These are phyloP conservation scores for Neurospora sp. DNA, from an alignment of 495 filamentous ascomycete species.

Conservation along the genomic window DNA sequence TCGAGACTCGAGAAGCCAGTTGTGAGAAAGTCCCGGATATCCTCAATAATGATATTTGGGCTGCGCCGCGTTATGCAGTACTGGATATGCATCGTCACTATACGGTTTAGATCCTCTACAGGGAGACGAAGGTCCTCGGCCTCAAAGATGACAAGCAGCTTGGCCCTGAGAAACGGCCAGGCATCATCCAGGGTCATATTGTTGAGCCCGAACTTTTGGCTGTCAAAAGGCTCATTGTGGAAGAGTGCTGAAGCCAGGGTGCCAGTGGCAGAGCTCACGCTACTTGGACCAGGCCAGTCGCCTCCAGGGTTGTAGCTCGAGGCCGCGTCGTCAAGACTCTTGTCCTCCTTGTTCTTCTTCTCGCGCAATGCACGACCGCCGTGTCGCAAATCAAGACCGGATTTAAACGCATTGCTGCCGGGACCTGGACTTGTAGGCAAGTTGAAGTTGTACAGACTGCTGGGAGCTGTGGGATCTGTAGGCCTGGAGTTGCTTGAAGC, in stretches of 20 bases:
- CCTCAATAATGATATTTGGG: conserved; percentile 62
- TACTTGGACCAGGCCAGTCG: conserved; percentile 46
- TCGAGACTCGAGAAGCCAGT: conserved; percentile 84
- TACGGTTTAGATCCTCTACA: conserved; percentile 87
- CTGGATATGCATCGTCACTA: conserved; percentile 71
- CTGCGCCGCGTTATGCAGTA: conserved; percentile 60
- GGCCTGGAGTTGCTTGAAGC: conserved; percentile 83
- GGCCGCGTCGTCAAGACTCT: conserved; percentile 31
- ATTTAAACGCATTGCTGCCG: conserved; percentile 61
- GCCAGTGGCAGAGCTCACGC: conserved; percentile 33
- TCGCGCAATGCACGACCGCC: conserved; percentile 76
- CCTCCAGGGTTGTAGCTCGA: conserved; percentile 21
- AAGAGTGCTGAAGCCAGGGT: conserved; percentile 25
- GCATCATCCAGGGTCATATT: conserved; percentile 85
- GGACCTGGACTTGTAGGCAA: conserved; percentile 64
- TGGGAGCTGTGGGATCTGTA: conserved; percentile 72
- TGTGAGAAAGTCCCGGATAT: conserved; percentile 66
- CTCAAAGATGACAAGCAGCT: conserved; percentile 84
- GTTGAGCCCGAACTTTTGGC: conserved; percentile 55
- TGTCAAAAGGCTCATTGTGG: conserved; percentile 37
- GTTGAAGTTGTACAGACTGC: conserved; percentile 66
- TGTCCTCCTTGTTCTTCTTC: conserved; percentile 82
- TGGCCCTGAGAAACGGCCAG: conserved; percentile 89
- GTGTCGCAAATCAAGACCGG: conserved; percentile 76
- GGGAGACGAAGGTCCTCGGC: conserved; percentile 82